A percentile compares a stretch with the other conserved stretches of the same genome.
Evolutionary conservation across 1,284 basidiomycete genomes (phyloP).

Genomic region (Boletus semigastroideus): DNA sequence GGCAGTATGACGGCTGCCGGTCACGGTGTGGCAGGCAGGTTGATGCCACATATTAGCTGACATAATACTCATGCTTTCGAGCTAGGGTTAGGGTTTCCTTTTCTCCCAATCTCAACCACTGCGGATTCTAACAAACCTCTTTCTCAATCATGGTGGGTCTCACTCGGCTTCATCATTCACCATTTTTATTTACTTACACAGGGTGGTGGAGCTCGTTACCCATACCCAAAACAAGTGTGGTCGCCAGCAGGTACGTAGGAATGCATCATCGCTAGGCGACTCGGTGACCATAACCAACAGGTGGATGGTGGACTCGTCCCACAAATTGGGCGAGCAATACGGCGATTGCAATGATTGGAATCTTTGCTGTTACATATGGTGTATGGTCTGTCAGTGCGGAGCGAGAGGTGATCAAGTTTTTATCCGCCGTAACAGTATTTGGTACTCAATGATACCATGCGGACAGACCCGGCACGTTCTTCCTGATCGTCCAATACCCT

Average conservation of each 20-base stretch:
- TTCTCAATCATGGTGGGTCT: no score
- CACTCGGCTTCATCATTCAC: no score
- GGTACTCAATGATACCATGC: conserved; percentile 5
- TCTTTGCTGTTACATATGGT: conserved; percentile 55
- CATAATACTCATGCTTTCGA: no score
- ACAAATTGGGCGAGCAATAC: conserved; percentile 71
- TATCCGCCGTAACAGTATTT: neutral
- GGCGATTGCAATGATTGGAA: conserved; percentile 56
- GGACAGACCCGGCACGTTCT: conserved; percentile 36
- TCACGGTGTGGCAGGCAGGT: no score
- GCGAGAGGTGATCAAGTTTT: conserved; percentile 33
- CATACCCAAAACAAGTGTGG: conserved; percentile 72
- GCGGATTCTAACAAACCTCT: no score
- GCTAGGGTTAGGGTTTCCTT: no score
- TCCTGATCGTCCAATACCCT: conserved; percentile 58
- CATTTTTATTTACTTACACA: no score
- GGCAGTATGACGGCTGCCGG: no score
- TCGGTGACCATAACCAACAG: conserved; percentile 34
- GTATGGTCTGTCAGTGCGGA: conserved; percentile 64
- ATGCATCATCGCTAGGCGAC: no score
- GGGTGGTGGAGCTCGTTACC: no score
- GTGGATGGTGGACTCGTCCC: conserved; percentile 75
- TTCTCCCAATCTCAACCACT: no score
- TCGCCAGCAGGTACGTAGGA: conserved; percentile 55
- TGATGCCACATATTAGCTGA: no score